These are phyloP conservation scores for Phlebiopsis gigantea DNA, from an alignment of 768 basidiomycete species.

Conservation along the genomic window DNA sequence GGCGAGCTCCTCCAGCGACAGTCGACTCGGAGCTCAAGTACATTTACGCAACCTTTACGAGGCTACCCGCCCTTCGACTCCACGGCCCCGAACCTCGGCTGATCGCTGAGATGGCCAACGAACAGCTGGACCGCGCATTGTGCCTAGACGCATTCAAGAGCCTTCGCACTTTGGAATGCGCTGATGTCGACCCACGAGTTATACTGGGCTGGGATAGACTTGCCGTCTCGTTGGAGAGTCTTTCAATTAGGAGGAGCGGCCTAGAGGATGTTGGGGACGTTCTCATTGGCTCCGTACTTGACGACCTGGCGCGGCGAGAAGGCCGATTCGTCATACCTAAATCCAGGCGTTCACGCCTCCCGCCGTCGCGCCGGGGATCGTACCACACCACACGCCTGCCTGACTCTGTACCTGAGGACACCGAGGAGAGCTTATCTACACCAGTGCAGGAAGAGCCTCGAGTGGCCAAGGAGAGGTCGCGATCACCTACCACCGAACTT, in stretches of 20 bases:
- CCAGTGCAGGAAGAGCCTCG: slow-evolving; percentile 40
- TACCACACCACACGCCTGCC: slow-evolving; percentile 47
- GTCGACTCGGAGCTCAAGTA: slow-evolving; percentile 77
- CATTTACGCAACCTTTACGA: slow-evolving; percentile 87
- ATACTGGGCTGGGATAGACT: slow-evolving; percentile 82
- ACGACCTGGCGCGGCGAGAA: slow-evolving; percentile 63
- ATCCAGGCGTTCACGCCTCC: slow-evolving; percentile 13
- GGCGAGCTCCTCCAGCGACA: slow-evolving; percentile 53
- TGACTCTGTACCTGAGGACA: slow-evolving; percentile 49
- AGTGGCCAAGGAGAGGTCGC: slow-evolving; percentile 21
- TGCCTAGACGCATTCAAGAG: slow-evolving; percentile 86
- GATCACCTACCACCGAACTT: slow-evolving; percentile 34
- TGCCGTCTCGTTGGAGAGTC: slow-evolving; percentile 60
- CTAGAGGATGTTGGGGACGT: slow-evolving; percentile 76
- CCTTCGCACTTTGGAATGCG: slow-evolving; percentile 66
- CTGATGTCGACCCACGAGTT: slow-evolving; percentile 77
- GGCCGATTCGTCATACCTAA: slow-evolving; percentile 45
- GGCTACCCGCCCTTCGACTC: slow-evolving; percentile 73
- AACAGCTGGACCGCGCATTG: slow-evolving; percentile 69
- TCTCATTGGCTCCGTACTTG: slow-evolving; percentile 70
- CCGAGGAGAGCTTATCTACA: slow-evolving; percentile 57
- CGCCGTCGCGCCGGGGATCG: slow-evolving; percentile 43
- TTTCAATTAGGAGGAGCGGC: slow-evolving; percentile 77
- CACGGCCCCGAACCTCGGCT: slow-evolving; percentile 58
- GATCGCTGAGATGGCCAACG: slow-evolving; percentile 63